A percentile compares a stretch with the other conserved stretches of the same genome.
Evolutionary conservation across 345 rosid genomes (phyloP).

Genomic region (Eucalyptus cloeziana): DNA sequence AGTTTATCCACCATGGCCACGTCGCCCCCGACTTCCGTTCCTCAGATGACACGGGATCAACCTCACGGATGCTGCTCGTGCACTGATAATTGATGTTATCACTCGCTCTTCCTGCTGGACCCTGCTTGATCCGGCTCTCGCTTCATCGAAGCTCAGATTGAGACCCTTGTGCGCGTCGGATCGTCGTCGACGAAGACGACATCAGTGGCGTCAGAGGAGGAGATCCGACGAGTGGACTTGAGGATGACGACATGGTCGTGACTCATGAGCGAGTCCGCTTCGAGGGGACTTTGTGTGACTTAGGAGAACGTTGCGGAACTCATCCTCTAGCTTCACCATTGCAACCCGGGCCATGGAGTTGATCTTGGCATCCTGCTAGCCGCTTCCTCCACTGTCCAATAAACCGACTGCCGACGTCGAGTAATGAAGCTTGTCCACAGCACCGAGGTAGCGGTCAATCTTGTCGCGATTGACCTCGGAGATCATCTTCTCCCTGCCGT

Average conservation of each 20-base stretch:
- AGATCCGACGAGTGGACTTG: conserved; percentile 12
- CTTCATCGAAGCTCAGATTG: not conserved
- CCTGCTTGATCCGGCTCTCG: not conserved
- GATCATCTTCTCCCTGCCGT: conserved; percentile 71
- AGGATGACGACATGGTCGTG: not conserved
- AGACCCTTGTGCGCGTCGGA: not conserved
- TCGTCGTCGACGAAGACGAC: not conserved
- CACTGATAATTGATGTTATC: conserved; percentile 33
- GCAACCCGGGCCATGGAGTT: conserved; percentile 67
- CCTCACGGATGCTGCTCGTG: conserved; percentile 65
- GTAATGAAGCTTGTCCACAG: conserved; percentile 72
- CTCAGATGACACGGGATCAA: conserved; percentile 61
- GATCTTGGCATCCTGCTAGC: conserved; percentile 10
- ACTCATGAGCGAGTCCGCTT: conserved; percentile 19
- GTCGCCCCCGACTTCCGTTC: not conserved
- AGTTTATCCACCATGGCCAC: not conserved
- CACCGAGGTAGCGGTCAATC: conserved; percentile 58
- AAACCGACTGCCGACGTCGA: conserved; percentile 22
- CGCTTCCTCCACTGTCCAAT: not conserved
- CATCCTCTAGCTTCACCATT: conserved; percentile 94
- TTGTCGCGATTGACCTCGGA: conserved; percentile 53
- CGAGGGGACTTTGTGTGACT: conserved; percentile 44
- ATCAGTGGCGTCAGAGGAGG: not conserved
- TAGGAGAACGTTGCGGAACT: conserved; percentile 68
- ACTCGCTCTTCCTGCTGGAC: not conserved